phyloP scores from a whole-genome alignment of 352 stramenopile species.

The Phytophthora foliorum region DNA sequence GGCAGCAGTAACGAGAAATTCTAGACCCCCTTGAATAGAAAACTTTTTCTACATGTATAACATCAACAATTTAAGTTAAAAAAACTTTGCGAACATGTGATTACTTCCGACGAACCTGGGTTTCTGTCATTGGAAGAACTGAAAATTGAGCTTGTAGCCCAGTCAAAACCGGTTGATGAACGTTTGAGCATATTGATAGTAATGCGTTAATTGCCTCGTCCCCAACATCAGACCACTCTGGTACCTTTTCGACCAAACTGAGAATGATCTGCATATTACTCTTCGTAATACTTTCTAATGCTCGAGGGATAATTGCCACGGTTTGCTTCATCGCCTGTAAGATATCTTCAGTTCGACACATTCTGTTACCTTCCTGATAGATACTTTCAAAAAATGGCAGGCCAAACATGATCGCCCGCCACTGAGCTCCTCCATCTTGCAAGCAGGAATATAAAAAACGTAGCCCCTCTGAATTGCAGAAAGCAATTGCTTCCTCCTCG shows the following conservation, averaged over 20 bases:
- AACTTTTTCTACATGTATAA: slow-evolving; percentile 17
- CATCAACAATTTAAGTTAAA: slow-evolving; percentile 4
- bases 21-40: slow-evolving; percentile 3
- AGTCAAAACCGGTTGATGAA: background rate
- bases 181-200: slow-evolving; percentile 18
- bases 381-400: slow-evolving; percentile 17
- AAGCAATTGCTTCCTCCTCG: slow-evolving; percentile 24
- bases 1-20: slow-evolving; percentile 9
- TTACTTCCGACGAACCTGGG: slow-evolving; percentile 12
- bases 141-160: background rate
- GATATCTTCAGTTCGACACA: slow-evolving; percentile 8
- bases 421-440: slow-evolving; percentile 3
- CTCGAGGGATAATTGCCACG: slow-evolving; percentile 9
- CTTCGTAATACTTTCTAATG: slow-evolving; percentile 22
- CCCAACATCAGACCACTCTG: slow-evolving; percentile 5
- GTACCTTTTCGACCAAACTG: slow-evolving; percentile 1
- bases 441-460: slow-evolving; percentile 25
- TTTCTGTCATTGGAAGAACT: slow-evolving; percentile 21
- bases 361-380: background rate
- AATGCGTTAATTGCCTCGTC: slow-evolving; percentile 16
- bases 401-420: slow-evolving; percentile 12
- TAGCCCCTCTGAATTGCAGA: slow-evolving; percentile 29
- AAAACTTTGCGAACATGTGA: background rate
- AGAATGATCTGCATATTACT: slow-evolving; percentile 24
- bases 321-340: slow-evolving; percentile 13